Percentiles rank a stretch among this genome's conserved stretches.
Evolutionary conservation across 495 filamentous ascomycete species (phyloP).

Genomic region (Sordaria brevicollis): DNA sequence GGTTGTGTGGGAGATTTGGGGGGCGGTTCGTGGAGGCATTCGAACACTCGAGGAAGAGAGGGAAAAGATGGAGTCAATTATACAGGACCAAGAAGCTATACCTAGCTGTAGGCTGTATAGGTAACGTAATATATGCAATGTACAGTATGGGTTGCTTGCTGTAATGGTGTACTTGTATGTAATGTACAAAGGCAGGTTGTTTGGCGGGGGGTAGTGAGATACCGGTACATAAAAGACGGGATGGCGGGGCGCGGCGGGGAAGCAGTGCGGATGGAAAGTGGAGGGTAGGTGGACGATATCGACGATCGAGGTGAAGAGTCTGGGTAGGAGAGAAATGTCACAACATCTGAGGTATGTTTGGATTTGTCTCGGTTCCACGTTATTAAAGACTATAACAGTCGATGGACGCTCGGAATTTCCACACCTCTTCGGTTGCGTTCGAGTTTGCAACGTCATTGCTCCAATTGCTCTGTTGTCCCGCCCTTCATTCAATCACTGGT

Average conservation of each 20-base stretch:
- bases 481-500: neutral
- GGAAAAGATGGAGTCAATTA: neutral
- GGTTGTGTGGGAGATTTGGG: conserved; percentile 11
- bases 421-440: neutral
- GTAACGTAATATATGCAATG: neutral
- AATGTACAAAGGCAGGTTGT: neutral
- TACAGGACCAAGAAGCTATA: neutral
- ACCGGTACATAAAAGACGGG: neutral
- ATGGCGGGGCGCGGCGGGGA: neutral
- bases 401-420: neutral
- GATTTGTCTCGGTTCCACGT: neutral
- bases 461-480: neutral
- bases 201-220: too few species aligned
- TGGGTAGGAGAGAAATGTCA: too few species aligned
- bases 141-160: neutral
- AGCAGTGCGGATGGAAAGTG: neutral
- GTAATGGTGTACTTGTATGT: neutral
- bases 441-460: neutral
- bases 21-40: neutral
- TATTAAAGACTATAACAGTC: neutral
- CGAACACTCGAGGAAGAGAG: neutral
- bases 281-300: neutral
- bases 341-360: neutral
- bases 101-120: neutral
- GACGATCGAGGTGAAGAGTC: too few species aligned